These are phyloP conservation scores for Aspergillus fumigatus DNA, from an alignment of 2,329 filamentous ascomycete species.

Conservation along the genomic window DNA sequence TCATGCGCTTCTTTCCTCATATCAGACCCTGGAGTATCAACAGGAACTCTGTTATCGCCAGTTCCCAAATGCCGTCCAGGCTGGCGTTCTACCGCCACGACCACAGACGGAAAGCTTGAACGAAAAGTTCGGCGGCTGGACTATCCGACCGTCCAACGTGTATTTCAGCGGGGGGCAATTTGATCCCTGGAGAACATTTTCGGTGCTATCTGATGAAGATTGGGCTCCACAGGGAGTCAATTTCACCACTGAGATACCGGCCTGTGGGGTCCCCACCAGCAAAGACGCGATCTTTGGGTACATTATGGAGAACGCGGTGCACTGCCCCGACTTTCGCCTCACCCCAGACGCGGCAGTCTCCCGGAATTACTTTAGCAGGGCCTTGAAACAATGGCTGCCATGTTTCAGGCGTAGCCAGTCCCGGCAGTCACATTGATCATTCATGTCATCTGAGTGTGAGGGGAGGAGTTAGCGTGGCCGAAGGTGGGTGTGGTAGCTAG, in stretches of 20 bases:
- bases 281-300: slow-evolving; percentile 46
- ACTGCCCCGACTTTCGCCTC: slow-evolving; percentile 47
- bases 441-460: neutral
- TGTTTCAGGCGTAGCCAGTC: slow-evolving; percentile 32
- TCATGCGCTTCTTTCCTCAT: slow-evolving; percentile 45
- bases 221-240: slow-evolving; percentile 38
- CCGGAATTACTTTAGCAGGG: slow-evolving; percentile 36
- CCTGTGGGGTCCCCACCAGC: slow-evolving; percentile 37
- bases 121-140: slow-evolving; percentile 46
- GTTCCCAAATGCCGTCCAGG: slow-evolving; percentile 41
- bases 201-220: slow-evolving; percentile 38
- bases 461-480: slow-evolving; percentile 1
- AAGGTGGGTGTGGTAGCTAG: slow-evolving; percentile 8
- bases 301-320: slow-evolving; percentile 42
- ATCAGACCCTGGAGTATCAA: slow-evolving; percentile 43
- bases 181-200: slow-evolving; percentile 50
- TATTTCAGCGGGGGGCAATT: slow-evolving; percentile 50
- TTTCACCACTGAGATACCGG: slow-evolving; percentile 39
- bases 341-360: slow-evolving; percentile 29
- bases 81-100: slow-evolving; percentile 38
- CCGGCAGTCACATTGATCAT: neutral
- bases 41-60: slow-evolving; percentile 45
- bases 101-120: slow-evolving; percentile 41
- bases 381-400: slow-evolving; percentile 44
- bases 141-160: slow-evolving; percentile 48